These are phyloP conservation scores for Aphanomyces invadans DNA, from an alignment of 352 stramenopile species.

Conservation along the genomic window DNA sequence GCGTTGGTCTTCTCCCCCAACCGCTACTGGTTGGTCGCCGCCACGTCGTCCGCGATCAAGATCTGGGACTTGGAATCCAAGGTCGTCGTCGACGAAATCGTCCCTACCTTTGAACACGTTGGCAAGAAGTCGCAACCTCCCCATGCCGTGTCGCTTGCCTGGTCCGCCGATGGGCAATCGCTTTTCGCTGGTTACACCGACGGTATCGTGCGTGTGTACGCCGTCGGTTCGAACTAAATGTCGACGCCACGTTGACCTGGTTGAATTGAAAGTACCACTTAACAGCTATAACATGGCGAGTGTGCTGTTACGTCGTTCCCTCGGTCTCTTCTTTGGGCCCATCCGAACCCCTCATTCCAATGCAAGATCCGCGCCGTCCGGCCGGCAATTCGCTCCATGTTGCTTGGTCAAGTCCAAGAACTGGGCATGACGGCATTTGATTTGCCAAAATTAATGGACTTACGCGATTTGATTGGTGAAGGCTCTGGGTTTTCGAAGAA, in stretches of 20 bases:
- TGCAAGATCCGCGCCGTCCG: too few species aligned
- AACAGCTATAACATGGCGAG: neutral
- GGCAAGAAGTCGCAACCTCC: constrained; percentile 92
- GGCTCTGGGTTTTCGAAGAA: too few species aligned
- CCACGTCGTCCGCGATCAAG: constrained; percentile 98
- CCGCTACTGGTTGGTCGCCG: constrained; percentile 99
- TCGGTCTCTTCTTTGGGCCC: too few species aligned
- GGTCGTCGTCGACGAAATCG: constrained; percentile 96
- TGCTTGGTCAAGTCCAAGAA: too few species aligned
- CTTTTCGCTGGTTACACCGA: constrained; percentile 99
- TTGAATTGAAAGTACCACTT: neutral
- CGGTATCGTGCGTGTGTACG: constrained; percentile 95
- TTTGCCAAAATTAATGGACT: too few species aligned
- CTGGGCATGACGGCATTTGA: too few species aligned
- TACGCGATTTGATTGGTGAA: too few species aligned
- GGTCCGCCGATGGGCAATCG: constrained; percentile 96
- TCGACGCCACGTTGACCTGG: neutral
- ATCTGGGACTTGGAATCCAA: constrained; percentile 99
- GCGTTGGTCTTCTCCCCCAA: constrained; percentile 99
- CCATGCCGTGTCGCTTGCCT: constrained; percentile 97
- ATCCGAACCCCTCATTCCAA: too few species aligned
- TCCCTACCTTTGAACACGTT: constrained; percentile 87
- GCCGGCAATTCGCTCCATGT: too few species aligned
- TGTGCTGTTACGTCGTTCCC: too few species aligned
- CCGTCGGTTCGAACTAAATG: constrained; percentile 79